Conservation (phyloP, 176 grass and related monocot species). For the Poa annua region DNA sequence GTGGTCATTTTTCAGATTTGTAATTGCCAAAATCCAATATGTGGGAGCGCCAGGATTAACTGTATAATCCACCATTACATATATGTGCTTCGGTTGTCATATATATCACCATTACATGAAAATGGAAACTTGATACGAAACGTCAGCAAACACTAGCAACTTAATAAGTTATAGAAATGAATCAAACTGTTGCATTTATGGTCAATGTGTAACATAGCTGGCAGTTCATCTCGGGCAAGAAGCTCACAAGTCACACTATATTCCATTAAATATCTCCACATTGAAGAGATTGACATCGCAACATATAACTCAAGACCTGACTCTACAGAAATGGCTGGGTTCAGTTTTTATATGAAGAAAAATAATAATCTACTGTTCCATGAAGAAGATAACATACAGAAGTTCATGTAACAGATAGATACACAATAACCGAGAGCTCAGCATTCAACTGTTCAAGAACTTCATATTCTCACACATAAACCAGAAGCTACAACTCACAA, state of each 20-base stretch:
- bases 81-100: neutral
- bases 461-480: neutral
- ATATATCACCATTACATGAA: neutral
- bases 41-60: neutral
- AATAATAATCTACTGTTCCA: slow-evolving; percentile 22
- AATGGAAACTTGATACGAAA: neutral
- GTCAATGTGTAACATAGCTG: neutral
- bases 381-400: slow-evolving; percentile 16
- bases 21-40: neutral
- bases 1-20: neutral
- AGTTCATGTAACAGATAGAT: neutral
- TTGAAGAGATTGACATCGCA: neutral
- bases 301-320: neutral
- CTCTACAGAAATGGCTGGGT: neutral
- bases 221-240: neutral
- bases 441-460: neutral
- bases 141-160: neutral
- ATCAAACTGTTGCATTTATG: neutral
- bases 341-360: neutral
- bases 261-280: slow-evolving; percentile 16
- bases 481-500: slow-evolving; percentile 10
- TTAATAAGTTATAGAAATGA: neutral
- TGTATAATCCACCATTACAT: neutral
- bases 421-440: neutral
- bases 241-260: neutral